Evolutionary conservation across 2,329 filamentous ascomycete genomes (phyloP), one percentile per base, ranked within the genome.

Genomic region (Ophiostoma ulmi): DNA sequence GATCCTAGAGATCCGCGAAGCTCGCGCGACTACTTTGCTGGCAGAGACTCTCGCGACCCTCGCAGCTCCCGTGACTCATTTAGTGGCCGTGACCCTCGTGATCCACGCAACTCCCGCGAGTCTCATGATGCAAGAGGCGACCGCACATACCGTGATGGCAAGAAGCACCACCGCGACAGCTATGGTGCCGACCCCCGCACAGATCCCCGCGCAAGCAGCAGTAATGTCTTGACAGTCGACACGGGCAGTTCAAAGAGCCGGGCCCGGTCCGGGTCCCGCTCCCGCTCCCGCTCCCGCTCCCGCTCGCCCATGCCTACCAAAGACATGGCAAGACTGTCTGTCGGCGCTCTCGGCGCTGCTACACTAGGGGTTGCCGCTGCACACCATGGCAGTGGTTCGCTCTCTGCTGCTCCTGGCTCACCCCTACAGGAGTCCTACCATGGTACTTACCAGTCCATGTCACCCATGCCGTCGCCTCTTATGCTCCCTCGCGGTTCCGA

Each of bases 401-500:
- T 88, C 1, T 81, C 85, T 1, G 85, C 70, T 0, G 74, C 92
- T 1, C 92, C 93, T 0, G 88, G 88, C 0, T 97, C 93, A 73
- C 95, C 94, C 0, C 83, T 98, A 68, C 87, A 97, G 1, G 94
- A 98, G 80, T 90, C 95, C 0, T 98, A 98, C 80, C 91, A 90
- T 73, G 94, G 94, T 55, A 97, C 94, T 0, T 98, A 97, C 76
- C 94, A 98, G 79, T 92, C 92, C 71, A 91, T 96, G 75, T 97
- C 94, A 0, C 94, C 94, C 0, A 97, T 97, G 92, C 94, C 94
- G 0, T 93, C 93, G 0, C 92, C 94, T 0, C 82, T 94, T 35
- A 83, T 89, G 76, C 77, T 88, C 4, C 79, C 87, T 2, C 80
- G 82, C 82, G 85, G 48, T 83, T 31, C 88, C 11, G 86, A 87